phyloP scores from a whole-genome alignment of 1,139 yeast genomes.

The Yamadazyma oceani region DNA sequence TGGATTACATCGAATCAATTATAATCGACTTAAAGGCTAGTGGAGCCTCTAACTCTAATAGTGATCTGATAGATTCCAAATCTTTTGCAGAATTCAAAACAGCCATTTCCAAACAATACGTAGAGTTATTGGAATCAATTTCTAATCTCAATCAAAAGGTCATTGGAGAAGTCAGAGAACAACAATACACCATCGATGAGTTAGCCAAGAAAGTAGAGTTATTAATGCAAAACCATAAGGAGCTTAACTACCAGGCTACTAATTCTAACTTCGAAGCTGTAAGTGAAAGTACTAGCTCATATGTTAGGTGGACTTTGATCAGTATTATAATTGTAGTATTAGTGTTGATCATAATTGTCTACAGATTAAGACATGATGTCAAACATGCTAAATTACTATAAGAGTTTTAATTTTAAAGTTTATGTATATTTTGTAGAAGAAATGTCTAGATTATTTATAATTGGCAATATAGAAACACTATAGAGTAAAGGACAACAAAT shows the following conservation, averaged over 20 bases:
- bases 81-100: slow-evolving; percentile 26
- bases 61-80: background rate
- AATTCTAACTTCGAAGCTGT: slow-evolving; percentile 10
- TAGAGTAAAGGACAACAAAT: background rate
- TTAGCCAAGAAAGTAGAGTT: slow-evolving; percentile 41
- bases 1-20: slow-evolving; percentile 9
- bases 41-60: slow-evolving; percentile 1
- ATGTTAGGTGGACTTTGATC: slow-evolving; percentile 42
- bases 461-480: background rate
- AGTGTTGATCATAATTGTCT: slow-evolving; percentile 39
- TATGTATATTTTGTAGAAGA: background rate
- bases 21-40: slow-evolving; percentile 3
- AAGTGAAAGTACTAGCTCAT: slow-evolving; percentile 13
- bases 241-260: slow-evolving; percentile 32
- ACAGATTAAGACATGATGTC: slow-evolving; percentile 52
- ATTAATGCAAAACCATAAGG: slow-evolving; percentile 44
- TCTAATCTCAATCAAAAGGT: slow-evolving; percentile 37
- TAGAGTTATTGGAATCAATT: slow-evolving; percentile 35
- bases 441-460: no score
- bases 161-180: slow-evolving; percentile 47
- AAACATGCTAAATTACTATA: slow-evolving; percentile 55
- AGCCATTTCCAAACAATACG: slow-evolving; percentile 32
- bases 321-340: slow-evolving; percentile 41
- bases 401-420: background rate
- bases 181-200: slow-evolving; percentile 37